Evolutionary conservation across 345 rosid species (phyloP).

Genomic region (Eucalyptus melliodora): DNA sequence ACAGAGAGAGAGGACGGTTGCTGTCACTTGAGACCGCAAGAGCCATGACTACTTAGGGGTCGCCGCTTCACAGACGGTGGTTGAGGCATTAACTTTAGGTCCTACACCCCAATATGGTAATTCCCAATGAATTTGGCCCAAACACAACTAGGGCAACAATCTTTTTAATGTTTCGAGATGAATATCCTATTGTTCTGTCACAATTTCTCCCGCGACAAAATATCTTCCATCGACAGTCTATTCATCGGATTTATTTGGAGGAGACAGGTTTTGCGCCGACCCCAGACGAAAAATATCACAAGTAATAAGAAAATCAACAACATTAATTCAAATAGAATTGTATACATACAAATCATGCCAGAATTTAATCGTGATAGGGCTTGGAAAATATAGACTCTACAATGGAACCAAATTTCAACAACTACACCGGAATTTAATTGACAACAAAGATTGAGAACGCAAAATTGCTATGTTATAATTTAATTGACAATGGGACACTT

Average conservation of each 20-base stretch:
- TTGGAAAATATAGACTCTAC: too few relatives aligned
- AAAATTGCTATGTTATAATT: rapidly evolving
- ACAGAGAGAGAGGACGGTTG: too few relatives aligned
- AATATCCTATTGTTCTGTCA: rapidly evolving
- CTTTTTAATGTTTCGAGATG: background rate
- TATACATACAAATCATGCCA: too few relatives aligned
- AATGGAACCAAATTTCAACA: too few relatives aligned
- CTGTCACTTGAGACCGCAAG: background rate
- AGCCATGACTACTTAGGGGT: background rate
- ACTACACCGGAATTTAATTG: rapidly evolving
- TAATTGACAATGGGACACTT: too few relatives aligned
- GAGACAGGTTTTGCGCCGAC: background rate
- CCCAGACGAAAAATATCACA: too few relatives aligned
- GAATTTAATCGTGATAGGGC: too few relatives aligned
- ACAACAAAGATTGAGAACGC: too few relatives aligned
- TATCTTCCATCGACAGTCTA: rapidly evolving
- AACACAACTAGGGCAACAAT: background rate
- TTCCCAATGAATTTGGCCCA: background rate
- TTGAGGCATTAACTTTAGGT: background rate
- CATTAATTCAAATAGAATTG: too few relatives aligned
- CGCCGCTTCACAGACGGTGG: too few relatives aligned
- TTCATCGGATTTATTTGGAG: background rate
- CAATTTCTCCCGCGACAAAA: background rate
- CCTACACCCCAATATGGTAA: background rate
- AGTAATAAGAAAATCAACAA: too few relatives aligned